Evolutionary conservation across 371 early-diverging fungal species (phyloP), one percentile per base, ranked within the genome.

Genomic region (Rhizopus stolonifer): DNA sequence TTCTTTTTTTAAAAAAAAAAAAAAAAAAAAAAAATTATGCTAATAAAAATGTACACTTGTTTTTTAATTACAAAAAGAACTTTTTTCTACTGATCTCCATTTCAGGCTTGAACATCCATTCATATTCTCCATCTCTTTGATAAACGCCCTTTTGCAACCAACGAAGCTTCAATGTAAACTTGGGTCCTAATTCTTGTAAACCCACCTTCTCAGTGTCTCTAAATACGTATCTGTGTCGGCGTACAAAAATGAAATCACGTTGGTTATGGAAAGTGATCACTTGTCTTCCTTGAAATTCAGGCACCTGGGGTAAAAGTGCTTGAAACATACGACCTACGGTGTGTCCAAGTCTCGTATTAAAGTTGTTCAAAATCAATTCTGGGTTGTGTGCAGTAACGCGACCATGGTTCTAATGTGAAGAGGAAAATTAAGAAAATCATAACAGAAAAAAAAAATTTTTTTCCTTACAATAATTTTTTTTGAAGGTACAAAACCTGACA

Each of bases 201-300:
- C 91, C 91, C 23, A 88, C 93, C 31, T 86, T 80, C 63, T 98
- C 90, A 2, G 91, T 89, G 66, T 90, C 89, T 54, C 83, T 81
- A 70, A 98, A 97, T 46, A 93, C 86, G 68, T 98, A 93, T 92
- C 83, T 86, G 67, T 99, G 99, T 31, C 99, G 82, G 66, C 99
- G 83, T 65, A 99, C 97, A 72, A 98, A 99, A 54, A 99, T 95
- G 64, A 98, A 99, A 72, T 99, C 99, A 39, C 99, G 92, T 70
- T 99, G 98, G 64, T 99, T 99, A 67, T 98, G 98, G 76, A 99
- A 92, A 4, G 99, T 99, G 4, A 86, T 93, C 9, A 90, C 98
- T 65, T 99, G 98, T 45, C 99, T 82, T 7, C 96, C 97, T 64
- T 92, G 80, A 62, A 98, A 95, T 66, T 96, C 91, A 14, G 98